phyloP scores from a whole-genome alignment of 805 yeast species.

The Soucietia sequanensis region DNA sequence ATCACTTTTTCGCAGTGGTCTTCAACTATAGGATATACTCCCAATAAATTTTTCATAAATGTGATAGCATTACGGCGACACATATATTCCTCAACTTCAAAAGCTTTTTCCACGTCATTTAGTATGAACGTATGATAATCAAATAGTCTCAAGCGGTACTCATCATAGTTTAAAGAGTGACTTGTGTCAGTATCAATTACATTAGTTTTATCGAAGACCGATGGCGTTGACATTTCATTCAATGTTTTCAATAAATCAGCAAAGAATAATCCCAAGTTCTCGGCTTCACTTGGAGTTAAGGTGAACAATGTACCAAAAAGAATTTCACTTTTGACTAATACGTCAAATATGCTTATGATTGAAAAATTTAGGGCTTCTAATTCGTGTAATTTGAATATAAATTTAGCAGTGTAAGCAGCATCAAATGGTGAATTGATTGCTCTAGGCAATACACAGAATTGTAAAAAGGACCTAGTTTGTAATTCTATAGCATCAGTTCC shows the following conservation, averaged over 20 bases:
- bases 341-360: conserved; percentile 39
- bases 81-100: conserved; percentile 62
- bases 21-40: conserved; percentile 65
- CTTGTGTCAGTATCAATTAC: conserved; percentile 13
- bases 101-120: conserved; percentile 39
- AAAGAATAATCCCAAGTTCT: conserved; percentile 75
- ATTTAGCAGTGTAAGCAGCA: conserved; percentile 66
- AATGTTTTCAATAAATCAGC: conserved; percentile 51
- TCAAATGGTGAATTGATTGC: conserved; percentile 77
- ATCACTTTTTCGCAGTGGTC: conserved; percentile 60
- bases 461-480: conserved; percentile 41
- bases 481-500: conserved; percentile 8
- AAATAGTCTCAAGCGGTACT: conserved; percentile 41
- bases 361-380: conserved; percentile 33
- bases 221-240: conserved; percentile 18
- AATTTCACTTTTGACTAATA: conserved; percentile 47
- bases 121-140: conserved; percentile 57
- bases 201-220: conserved; percentile 20
- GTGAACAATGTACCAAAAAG: conserved; percentile 63
- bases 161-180: conserved; percentile 19
- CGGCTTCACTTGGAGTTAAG: conserved; percentile 74
- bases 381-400: conserved; percentile 52
- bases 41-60: conserved; percentile 63
- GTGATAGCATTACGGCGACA: conserved; percentile 78
- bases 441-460: conserved; percentile 72